A percentile compares a stretch with the other conserved stretches of the same genome.
These are phyloP conservation scores for Globisporangium splendens DNA, from an alignment of 352 stramenopile genomes.

Conservation along the genomic window DNA sequence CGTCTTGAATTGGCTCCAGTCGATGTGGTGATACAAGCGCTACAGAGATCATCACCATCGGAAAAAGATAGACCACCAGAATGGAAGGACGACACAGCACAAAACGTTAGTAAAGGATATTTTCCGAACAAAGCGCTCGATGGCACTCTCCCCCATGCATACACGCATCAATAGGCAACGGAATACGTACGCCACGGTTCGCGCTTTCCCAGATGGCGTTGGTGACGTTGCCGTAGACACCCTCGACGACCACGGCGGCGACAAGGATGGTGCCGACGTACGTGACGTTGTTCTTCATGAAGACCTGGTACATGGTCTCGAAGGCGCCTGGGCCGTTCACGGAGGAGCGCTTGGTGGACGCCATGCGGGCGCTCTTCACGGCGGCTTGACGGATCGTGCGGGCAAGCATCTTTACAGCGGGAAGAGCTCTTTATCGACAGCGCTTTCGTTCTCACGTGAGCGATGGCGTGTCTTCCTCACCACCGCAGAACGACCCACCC, in stretches of 20 bases:
- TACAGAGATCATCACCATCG: conserved; percentile 15
- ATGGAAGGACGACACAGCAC: conserved; percentile 6
- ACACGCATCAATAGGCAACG: neutral
- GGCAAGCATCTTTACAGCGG: conserved; percentile 35
- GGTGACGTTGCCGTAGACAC: conserved; percentile 68
- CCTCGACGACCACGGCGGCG: conserved; percentile 63
- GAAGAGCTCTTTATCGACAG: neutral
- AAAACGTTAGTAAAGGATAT: conserved; percentile 5
- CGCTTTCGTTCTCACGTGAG: too few species aligned
- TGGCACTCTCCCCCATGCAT: neutral
- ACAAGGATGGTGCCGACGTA: conserved; percentile 80
- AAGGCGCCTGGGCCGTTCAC: conserved; percentile 71
- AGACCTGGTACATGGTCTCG: conserved; percentile 61
- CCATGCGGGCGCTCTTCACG: conserved; percentile 40
- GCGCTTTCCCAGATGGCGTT: conserved; percentile 76
- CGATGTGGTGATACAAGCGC: conserved; percentile 87
- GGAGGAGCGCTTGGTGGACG: conserved; percentile 69
- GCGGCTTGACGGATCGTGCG: conserved; percentile 49
- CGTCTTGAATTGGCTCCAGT: conserved; percentile 83
- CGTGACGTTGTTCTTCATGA: conserved; percentile 82
- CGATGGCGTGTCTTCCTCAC: neutral
- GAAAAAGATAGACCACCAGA: conserved; percentile 32
- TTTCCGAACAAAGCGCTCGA: neutral
- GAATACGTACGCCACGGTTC: conserved; percentile 71
- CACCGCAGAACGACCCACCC: neutral